phyloP scores from a whole-genome alignment of 177 flowering plant species.

The Vitis hybrid region DNA sequence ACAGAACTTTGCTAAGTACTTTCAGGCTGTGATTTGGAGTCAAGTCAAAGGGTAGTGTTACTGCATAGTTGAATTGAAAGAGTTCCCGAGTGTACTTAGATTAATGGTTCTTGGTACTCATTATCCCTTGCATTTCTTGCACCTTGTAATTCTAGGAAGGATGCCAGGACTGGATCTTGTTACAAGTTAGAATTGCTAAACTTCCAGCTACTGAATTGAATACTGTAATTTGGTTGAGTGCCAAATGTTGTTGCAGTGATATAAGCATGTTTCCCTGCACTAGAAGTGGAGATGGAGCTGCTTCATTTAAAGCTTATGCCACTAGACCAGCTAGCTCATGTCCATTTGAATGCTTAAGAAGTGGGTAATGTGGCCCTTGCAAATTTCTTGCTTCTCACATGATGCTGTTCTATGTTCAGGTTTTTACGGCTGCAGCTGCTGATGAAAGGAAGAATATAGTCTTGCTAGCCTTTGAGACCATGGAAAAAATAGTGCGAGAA shows the following conservation, averaged over 20 bases:
- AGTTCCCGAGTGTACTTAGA: too few species aligned
- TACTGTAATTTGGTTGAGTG: background rate
- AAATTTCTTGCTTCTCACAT: conserved; percentile 2
- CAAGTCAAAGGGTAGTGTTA: too few species aligned
- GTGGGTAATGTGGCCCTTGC: background rate
- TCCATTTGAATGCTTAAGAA: background rate
- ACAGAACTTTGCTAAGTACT: background rate
- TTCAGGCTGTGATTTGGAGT: background rate
- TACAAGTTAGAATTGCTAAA: background rate
- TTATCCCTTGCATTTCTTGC: background rate
- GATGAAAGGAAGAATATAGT: conserved; percentile 96
- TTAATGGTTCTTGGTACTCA: background rate
- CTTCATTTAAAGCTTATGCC: background rate
- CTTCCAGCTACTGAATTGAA: background rate
- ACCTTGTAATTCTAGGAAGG: background rate
- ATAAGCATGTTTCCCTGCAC: background rate
- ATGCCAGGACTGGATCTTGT: background rate
- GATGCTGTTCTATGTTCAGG: conserved; percentile 44
- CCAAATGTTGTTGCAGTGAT: background rate
- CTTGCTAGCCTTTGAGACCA: conserved; percentile 90
- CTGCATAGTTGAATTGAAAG: too few species aligned
- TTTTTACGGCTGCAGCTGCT: conserved; percentile 94
- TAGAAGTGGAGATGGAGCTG: background rate
- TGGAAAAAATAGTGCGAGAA: conserved; percentile 97
- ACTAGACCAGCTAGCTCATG: background rate